Evolutionary conservation across 2,329 filamentous ascomycete genomes (phyloP).

Genomic region (Chaetomiaceae sp.): DNA sequence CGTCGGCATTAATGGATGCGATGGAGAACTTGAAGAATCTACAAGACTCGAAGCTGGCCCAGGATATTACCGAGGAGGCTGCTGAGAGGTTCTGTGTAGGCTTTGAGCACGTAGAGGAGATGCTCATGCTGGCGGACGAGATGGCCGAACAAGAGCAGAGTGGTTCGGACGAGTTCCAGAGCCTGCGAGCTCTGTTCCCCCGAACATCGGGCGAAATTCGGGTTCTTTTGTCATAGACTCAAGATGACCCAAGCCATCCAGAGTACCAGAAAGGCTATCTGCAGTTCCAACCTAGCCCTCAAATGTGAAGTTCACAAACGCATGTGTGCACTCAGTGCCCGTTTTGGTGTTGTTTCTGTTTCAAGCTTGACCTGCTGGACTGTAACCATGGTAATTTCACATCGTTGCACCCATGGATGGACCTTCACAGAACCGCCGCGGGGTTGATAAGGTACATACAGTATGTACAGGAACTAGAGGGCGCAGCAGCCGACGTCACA

Average conservation of each 20-base stretch:
- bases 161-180: constrained; percentile 28
- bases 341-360: too few species aligned
- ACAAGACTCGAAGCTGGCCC: constrained; percentile 65
- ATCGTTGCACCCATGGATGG: too few species aligned
- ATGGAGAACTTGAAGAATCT: constrained; percentile 73
- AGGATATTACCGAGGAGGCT: constrained; percentile 75
- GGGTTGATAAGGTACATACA: too few species aligned
- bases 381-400: too few species aligned
- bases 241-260: too few species aligned
- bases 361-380: too few species aligned
- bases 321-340: too few species aligned
- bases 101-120: constrained; percentile 61
- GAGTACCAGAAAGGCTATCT: too few species aligned
- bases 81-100: constrained; percentile 79
- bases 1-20: constrained; percentile 88
- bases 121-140: constrained; percentile 44
- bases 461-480: too few species aligned
- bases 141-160: constrained; percentile 27
- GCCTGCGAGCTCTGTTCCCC: constrained; percentile 48
- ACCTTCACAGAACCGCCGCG: too few species aligned
- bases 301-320: too few species aligned
- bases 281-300: too few species aligned
- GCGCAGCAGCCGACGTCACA: constrained; percentile 12
- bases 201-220: constrained; percentile 58
- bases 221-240: constrained; percentile 49